phyloP scores from a whole-genome alignment of 2,329 filamentous ascomycete species.

The Teratosphaeria destructans region DNA sequence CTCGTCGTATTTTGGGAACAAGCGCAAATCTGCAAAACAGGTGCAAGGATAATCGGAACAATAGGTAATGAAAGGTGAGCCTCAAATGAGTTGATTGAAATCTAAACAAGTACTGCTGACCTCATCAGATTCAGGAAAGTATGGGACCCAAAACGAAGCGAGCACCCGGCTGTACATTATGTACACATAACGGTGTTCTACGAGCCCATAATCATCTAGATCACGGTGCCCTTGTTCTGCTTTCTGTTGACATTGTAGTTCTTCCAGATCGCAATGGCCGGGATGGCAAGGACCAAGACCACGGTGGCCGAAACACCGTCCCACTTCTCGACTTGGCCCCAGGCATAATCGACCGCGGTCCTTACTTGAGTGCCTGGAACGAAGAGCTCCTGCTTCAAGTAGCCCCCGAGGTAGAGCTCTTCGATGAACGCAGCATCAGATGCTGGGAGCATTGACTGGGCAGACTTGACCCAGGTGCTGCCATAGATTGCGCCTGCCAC shows the following conservation, averaged over 20 bases:
- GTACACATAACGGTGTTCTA: neutral
- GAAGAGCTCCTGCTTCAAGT: conserved; percentile 29
- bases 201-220: conserved; percentile 1
- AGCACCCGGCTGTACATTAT: neutral
- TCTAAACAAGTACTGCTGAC: neutral
- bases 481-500: conserved; percentile 26
- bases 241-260: conserved; percentile 10
- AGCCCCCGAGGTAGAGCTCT: conserved; percentile 24
- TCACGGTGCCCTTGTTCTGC: conserved; percentile 13
- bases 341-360: conserved; percentile 36
- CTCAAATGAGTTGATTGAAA: neutral
- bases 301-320: conserved; percentile 14
- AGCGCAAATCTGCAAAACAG: neutral
- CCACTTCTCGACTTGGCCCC: conserved; percentile 20
- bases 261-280: conserved; percentile 15
- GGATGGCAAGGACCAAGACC: conserved; percentile 12
- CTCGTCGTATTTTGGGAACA: neutral
- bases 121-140: neutral
- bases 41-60: neutral
- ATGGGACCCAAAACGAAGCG: neutral
- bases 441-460: conserved; percentile 33
- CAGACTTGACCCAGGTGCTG: conserved; percentile 9
- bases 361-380: conserved; percentile 31
- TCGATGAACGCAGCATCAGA: conserved; percentile 22
- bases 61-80: neutral